A percentile compares a stretch with the other conserved stretches of the same genome.
phyloP scores from a whole-genome alignment of 495 filamentous ascomycete genomes.

The Ramalina peruviana region DNA sequence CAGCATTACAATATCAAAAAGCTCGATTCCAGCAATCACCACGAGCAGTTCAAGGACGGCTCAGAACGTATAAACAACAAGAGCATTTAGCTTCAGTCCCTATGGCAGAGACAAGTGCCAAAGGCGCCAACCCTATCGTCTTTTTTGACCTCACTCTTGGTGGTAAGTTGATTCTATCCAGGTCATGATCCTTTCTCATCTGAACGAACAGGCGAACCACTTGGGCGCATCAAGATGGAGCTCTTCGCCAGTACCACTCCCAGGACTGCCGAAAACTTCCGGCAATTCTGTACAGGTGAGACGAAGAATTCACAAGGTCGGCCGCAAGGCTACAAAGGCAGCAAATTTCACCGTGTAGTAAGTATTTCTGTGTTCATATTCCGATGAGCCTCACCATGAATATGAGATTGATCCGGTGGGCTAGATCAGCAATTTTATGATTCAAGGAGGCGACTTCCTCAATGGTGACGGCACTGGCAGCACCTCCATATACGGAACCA shows the following conservation, averaged over 20 bases:
- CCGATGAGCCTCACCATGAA: neutral
- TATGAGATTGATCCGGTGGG: neutral
- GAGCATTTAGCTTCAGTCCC: neutral
- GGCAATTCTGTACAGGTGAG: constrained; percentile 93
- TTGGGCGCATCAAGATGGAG: constrained; percentile 89
- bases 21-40: too few species aligned
- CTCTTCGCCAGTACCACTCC: constrained; percentile 77
- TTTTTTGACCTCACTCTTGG: constrained; percentile 92
- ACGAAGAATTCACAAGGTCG: constrained; percentile 65
- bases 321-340: constrained; percentile 84
- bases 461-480: constrained; percentile 87
- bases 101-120: constrained; percentile 8
- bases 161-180: constrained; percentile 38
- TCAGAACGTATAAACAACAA: too few species aligned
- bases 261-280: constrained; percentile 90
- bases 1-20: too few species aligned
- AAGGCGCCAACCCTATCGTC: constrained; percentile 44
- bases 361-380: constrained; percentile 20
- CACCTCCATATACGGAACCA: constrained; percentile 72
- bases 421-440: constrained; percentile 94
- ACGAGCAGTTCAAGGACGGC: too few species aligned
- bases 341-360: constrained; percentile 90
- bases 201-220: constrained; percentile 52
- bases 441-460: constrained; percentile 92
- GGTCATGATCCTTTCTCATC: neutral